Conservation (phyloP, 768 basidiomycete species). For the Kockovaella imperatae region DNA sequence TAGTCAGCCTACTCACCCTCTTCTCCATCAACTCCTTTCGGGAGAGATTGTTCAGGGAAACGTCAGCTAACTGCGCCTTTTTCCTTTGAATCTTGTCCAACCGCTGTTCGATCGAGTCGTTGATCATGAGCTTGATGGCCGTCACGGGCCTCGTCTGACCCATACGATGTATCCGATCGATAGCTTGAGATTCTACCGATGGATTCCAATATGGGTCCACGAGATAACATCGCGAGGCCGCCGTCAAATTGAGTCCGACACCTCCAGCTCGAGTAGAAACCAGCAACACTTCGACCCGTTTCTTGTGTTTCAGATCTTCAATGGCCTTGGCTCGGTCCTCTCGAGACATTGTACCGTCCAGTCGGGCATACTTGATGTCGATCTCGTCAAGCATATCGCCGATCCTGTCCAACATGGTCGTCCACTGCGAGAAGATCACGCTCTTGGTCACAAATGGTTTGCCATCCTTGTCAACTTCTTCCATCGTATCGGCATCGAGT, state of each 20-base stretch:
- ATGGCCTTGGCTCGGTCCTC: conserved; percentile 86
- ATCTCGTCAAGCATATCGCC: conserved; percentile 79
- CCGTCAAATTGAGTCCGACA: conserved; percentile 90
- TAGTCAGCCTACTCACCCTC: conserved; percentile 50
- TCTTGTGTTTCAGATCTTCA: conserved; percentile 85
- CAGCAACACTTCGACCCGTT: conserved; percentile 81
- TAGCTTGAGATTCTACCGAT: conserved; percentile 93
- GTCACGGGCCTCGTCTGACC: conserved; percentile 89
- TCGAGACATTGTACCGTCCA: conserved; percentile 97
- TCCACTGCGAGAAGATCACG: conserved; percentile 96
- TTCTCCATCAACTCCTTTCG: conserved; percentile 80
- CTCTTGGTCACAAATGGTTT: conserved; percentile 72
- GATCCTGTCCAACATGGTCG: conserved; percentile 61
- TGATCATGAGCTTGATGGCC: conserved; percentile 86
- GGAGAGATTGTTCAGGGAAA: conserved; percentile 81
- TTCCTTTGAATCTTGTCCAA: conserved; percentile 88
- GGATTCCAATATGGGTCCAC: conserved; percentile 99
- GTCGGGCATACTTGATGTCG: conserved; percentile 76
- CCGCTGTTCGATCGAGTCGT: conserved; percentile 85
- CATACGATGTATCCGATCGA: conserved; percentile 96
- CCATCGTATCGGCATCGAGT: conserved; percentile 55
- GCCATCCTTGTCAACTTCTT: conserved; percentile 69
- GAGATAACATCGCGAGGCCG: conserved; percentile 85
- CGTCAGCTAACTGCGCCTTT: conserved; percentile 88
- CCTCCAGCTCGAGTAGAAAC: conserved; percentile 96